Percentiles rank a stretch among this genome's conserved stretches.
Evolutionary conservation across 805 yeast species (phyloP).

Genomic region (Saccharomyces kudriavzevii): DNA sequence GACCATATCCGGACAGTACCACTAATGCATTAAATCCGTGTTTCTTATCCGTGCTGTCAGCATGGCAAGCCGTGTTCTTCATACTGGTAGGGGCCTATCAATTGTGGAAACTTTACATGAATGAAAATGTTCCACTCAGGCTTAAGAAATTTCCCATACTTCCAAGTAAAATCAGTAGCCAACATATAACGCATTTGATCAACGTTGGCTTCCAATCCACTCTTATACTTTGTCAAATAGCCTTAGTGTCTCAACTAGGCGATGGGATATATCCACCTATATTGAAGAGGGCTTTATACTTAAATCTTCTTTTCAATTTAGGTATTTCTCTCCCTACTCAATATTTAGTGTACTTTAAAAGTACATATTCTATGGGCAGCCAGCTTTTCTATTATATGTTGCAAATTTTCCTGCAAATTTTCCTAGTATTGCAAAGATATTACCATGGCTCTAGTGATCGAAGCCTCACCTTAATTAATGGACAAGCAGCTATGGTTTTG

Average conservation of each 20-base stretch:
- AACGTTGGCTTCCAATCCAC: constrained; percentile 16
- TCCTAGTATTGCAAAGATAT: constrained; percentile 21
- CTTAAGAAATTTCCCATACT: constrained; percentile 5
- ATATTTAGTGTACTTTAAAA: constrained; percentile 23
- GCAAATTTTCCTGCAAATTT: constrained; percentile 13
- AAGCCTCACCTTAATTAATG: constrained; percentile 15
- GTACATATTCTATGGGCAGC: constrained; percentile 23
- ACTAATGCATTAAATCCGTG: constrained; percentile 32
- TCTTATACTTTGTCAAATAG: constrained; percentile 8
- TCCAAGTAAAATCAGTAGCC: constrained; percentile 8
- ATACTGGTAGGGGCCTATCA: constrained; percentile 19
- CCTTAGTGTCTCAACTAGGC: constrained; percentile 1
- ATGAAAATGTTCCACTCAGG: constrained; percentile 14
- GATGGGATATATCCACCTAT: constrained; percentile 6
- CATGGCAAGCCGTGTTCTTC: constrained; percentile 11
- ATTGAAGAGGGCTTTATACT: constrained; percentile 6
- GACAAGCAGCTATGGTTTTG: constrained; percentile 13
- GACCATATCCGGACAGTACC: constrained; percentile 30
- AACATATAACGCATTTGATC: constrained; percentile 17
- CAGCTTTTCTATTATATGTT: constrained; percentile 25
- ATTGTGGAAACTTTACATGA: constrained; percentile 10
- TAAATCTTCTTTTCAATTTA: constrained; percentile 15
- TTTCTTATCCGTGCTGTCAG: constrained; percentile 20
- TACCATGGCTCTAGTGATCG: constrained; percentile 13
- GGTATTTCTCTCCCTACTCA: constrained; percentile 25